Evolutionary conservation across 768 basidiomycete species (phyloP).

Genomic region (Panaeolus papilionaceus): DNA sequence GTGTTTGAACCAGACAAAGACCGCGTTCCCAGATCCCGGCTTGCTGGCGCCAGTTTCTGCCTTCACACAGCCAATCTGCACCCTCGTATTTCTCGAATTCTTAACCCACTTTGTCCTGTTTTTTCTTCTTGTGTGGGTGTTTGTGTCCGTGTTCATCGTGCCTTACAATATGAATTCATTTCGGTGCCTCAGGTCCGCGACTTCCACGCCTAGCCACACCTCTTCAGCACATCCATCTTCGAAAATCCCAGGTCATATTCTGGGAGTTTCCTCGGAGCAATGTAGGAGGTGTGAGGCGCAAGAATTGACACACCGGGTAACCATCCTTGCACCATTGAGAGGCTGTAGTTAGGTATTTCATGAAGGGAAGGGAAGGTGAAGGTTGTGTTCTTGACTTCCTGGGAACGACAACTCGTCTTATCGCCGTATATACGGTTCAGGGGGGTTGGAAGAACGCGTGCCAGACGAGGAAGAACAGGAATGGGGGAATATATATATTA

Average conservation of each 20-base stretch:
- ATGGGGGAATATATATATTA: constrained; percentile 6
- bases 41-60: not conserved
- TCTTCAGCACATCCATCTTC: not conserved
- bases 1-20: not conserved
- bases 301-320: constrained; percentile 3
- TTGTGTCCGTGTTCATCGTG: constrained; percentile 7
- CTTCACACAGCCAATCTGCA: not conserved
- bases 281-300: not conserved
- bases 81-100: constrained; percentile 6
- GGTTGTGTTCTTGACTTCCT: constrained; percentile 3
- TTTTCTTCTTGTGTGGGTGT: not conserved
- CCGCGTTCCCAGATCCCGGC: not conserved
- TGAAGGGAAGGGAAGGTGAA: not conserved
- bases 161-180: constrained; percentile 9
- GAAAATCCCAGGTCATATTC: not conserved
- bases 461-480: not conserved
- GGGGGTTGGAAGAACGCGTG: not conserved
- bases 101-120: not conserved
- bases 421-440: not conserved
- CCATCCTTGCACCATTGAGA: not conserved
- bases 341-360: constrained; percentile 5
- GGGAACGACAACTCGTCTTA: not conserved
- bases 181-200: constrained; percentile 4
- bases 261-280: constrained; percentile 8
- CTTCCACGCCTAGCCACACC: constrained; percentile 9